These are phyloP conservation scores for Ilyonectria sp. DNA, from an alignment of 2,329 filamentous ascomycete species.

Conservation along the genomic window DNA sequence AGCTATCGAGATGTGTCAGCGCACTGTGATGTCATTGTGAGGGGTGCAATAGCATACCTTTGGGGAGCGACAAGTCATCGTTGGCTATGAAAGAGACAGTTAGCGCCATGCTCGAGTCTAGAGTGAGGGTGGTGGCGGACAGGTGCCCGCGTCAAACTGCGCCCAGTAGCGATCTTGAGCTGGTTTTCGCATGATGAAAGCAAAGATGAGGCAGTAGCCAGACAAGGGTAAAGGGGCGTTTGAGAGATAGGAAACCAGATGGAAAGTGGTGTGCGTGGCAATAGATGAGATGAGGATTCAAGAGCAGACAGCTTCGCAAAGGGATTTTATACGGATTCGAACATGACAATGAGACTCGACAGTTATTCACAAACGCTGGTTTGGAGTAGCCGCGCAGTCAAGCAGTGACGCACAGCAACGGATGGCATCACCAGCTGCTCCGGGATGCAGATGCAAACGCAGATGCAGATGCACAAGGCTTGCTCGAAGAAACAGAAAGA, in stretches of 20 bases:
- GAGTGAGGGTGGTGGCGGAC: constrained; percentile 32
- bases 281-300: constrained; percentile 16
- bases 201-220: neutral
- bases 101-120: constrained; percentile 44
- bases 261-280: constrained; percentile 27
- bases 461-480: constrained; percentile 10
- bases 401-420: constrained; percentile 35
- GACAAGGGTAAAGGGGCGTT: neutral
- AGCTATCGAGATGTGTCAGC: constrained; percentile 60
- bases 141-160: constrained; percentile 40
- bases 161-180: constrained; percentile 50
- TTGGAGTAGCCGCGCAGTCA: neutral
- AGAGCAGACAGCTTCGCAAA: neutral
- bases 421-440: constrained; percentile 11
- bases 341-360: neutral
- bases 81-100: constrained; percentile 63
- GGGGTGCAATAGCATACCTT: constrained; percentile 63
- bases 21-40: neutral
- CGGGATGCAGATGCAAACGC: constrained; percentile 8
- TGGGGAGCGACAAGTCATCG: constrained; percentile 76
- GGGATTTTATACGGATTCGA: constrained; percentile 4
- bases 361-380: constrained; percentile 5
- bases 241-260: constrained; percentile 21
- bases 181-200: constrained; percentile 34
- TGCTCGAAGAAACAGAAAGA: constrained; percentile 17